Conservation (phyloP, 2,329 filamentous ascomycete genomes). For the Nigrospora sphaerica region DNA sequence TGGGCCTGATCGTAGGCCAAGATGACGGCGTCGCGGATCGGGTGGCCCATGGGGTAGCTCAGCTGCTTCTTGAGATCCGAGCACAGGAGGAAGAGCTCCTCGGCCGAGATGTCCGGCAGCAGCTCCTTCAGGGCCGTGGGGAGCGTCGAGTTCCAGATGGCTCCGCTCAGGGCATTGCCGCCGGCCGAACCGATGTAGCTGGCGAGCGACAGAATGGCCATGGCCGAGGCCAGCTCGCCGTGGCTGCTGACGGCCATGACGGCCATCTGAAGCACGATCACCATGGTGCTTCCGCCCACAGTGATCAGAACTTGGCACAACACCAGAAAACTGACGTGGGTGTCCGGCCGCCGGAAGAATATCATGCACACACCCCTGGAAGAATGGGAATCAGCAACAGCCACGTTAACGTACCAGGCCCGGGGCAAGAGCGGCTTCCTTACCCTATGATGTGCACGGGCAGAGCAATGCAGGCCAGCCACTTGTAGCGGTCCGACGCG, state of each 20-base stretch:
- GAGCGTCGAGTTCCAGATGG: conserved; percentile 34
- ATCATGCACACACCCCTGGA: conserved; percentile 49
- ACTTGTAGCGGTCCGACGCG: conserved; percentile 45
- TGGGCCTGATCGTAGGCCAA: conserved; percentile 27
- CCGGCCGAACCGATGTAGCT: conserved; percentile 29
- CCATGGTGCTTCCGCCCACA: conserved; percentile 47
- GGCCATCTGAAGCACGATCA: conserved; percentile 52
- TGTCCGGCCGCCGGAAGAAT: conserved; percentile 44
- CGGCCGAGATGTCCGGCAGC: conserved; percentile 15
- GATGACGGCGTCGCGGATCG: conserved; percentile 24
- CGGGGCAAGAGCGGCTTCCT: neutral
- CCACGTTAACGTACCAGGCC: conserved; percentile 13
- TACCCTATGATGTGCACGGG: conserved; percentile 46
- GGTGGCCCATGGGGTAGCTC: conserved; percentile 23
- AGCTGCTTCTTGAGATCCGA: conserved; percentile 25
- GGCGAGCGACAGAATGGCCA: conserved; percentile 34
- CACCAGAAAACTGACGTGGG: conserved; percentile 44
- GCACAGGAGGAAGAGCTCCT: conserved; percentile 19
- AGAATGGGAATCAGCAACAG: conserved; percentile 38
- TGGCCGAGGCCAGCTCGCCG: conserved; percentile 42
- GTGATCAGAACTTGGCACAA: conserved; percentile 52
- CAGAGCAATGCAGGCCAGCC: conserved; percentile 32
- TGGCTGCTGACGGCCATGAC: conserved; percentile 53
- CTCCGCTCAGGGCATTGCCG: conserved; percentile 34
- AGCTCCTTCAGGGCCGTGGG: conserved; percentile 17